Evolutionary conservation across 495 filamentous ascomycete genomes (phyloP).

Genomic region (Achaetomiella virescens): DNA sequence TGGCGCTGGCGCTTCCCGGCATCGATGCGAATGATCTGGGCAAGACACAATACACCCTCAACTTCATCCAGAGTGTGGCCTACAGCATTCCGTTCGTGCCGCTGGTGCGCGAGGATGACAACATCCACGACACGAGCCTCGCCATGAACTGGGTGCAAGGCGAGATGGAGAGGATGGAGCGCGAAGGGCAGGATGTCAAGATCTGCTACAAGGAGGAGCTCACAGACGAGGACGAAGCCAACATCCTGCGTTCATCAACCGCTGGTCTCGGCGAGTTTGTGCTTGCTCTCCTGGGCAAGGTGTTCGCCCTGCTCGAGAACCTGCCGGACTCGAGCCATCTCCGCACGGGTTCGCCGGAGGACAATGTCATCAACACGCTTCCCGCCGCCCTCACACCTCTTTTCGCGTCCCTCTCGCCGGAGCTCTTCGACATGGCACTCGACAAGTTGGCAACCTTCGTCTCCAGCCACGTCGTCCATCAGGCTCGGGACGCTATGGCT

Average conservation of each 20-base stretch:
- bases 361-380: slow-evolving; percentile 93
- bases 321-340: slow-evolving; percentile 83
- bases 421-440: slow-evolving; percentile 85
- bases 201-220: slow-evolving; percentile 81
- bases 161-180: slow-evolving; percentile 89
- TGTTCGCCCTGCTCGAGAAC: slow-evolving; percentile 94
- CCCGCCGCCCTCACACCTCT: slow-evolving; percentile 88
- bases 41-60: slow-evolving; percentile 89
- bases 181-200: slow-evolving; percentile 72
- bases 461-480: slow-evolving; percentile 92
- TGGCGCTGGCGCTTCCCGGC: slow-evolving; percentile 87
- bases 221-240: slow-evolving; percentile 77
- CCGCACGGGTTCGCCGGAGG: slow-evolving; percentile 85
- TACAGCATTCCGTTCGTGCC: slow-evolving; percentile 92
- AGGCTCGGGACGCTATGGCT: slow-evolving; percentile 95
- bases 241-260: slow-evolving; percentile 92
- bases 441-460: slow-evolving; percentile 90
- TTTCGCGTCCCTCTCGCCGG: slow-evolving; percentile 84
- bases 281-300: slow-evolving; percentile 79
- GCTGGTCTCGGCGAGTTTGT: slow-evolving; percentile 90
- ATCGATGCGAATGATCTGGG: slow-evolving; percentile 98
- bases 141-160: slow-evolving; percentile 91
- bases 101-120: slow-evolving; percentile 62
- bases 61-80: slow-evolving; percentile 88
- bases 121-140: slow-evolving; percentile 67